phyloP scores from a whole-genome alignment of 1,284 basidiomycete genomes.

The Marasmius fiardii region DNA sequence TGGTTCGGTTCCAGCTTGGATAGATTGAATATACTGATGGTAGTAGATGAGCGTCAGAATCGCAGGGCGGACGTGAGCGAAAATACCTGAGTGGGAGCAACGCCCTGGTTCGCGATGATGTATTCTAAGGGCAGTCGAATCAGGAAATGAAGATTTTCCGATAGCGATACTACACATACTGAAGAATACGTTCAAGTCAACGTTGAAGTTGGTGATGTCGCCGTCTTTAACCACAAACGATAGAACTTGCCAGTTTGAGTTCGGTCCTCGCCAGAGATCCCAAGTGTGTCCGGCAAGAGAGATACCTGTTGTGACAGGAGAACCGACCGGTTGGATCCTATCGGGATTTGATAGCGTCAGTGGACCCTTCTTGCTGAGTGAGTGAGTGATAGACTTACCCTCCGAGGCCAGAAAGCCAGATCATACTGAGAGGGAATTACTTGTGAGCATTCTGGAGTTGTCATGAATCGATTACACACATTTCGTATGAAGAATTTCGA shows the following conservation, averaged over 20 bases:
- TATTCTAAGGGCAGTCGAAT: slow-evolving; percentile 28
- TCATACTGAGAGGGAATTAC: slow-evolving; percentile 40
- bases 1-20: slow-evolving; percentile 46
- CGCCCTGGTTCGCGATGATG: slow-evolving; percentile 36
- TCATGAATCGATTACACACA: slow-evolving; percentile 33
- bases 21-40: slow-evolving; percentile 38
- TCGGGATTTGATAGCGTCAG: background rate
- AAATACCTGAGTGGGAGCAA: slow-evolving; percentile 35
- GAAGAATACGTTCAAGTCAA: slow-evolving; percentile 57
- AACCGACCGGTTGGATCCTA: slow-evolving; percentile 55
- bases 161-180: slow-evolving; percentile 27
- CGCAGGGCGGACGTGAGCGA: background rate
- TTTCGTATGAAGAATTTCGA: slow-evolving; percentile 48
- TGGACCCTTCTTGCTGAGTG: background rate
- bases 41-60: background rate
- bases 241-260: slow-evolving; percentile 52
- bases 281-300: slow-evolving; percentile 47
- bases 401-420: slow-evolving; percentile 59
- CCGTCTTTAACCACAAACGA: slow-evolving; percentile 50
- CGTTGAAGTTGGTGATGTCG: slow-evolving; percentile 49
- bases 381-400: slow-evolving; percentile 31
- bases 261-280: slow-evolving; percentile 56
- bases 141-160: background rate
- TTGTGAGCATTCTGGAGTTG: too few species aligned
- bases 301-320: slow-evolving; percentile 39